Conservation (phyloP, 352 stramenopile species). For the Pythium folliculosum region DNA sequence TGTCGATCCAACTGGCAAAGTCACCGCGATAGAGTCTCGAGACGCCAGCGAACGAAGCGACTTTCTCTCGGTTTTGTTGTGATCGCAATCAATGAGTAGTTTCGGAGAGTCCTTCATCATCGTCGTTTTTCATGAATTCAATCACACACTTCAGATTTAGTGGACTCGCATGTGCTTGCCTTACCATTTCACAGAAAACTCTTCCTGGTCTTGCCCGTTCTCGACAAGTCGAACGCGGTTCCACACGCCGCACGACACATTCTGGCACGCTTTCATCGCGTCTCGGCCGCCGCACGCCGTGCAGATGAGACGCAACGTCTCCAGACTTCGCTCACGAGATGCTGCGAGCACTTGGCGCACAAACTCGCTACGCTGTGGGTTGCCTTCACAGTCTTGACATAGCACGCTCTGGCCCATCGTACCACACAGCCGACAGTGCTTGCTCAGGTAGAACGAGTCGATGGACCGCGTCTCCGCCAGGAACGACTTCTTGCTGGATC, state of each 20-base stretch:
- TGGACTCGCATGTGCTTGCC: not conserved
- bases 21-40: not conserved
- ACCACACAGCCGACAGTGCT: constrained; percentile 76
- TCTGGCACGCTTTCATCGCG: constrained; percentile 46
- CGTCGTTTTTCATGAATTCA: too few relatives aligned
- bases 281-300: constrained; percentile 55
- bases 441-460: constrained; percentile 85
- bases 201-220: constrained; percentile 12
- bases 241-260: constrained; percentile 66
- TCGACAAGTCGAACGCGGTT: constrained; percentile 50
- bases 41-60: not conserved
- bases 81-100: not conserved
- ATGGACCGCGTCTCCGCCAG: constrained; percentile 49
- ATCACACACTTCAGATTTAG: not conserved
- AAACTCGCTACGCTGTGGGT: constrained; percentile 72
- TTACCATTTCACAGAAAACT: constrained; percentile 17
- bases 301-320: constrained; percentile 44
- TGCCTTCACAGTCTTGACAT: constrained; percentile 49
- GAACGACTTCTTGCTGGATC: constrained; percentile 12
- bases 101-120: not conserved
- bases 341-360: constrained; percentile 49
- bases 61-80: constrained; percentile 13
- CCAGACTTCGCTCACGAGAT: constrained; percentile 43
- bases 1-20: constrained; percentile 6
- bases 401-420: constrained; percentile 53